Percentiles rank a stretch among this genome's conserved stretches.
phyloP scores from a whole-genome alignment of 192 early-diverging fungal species.

The Coemansia sp. region DNA sequence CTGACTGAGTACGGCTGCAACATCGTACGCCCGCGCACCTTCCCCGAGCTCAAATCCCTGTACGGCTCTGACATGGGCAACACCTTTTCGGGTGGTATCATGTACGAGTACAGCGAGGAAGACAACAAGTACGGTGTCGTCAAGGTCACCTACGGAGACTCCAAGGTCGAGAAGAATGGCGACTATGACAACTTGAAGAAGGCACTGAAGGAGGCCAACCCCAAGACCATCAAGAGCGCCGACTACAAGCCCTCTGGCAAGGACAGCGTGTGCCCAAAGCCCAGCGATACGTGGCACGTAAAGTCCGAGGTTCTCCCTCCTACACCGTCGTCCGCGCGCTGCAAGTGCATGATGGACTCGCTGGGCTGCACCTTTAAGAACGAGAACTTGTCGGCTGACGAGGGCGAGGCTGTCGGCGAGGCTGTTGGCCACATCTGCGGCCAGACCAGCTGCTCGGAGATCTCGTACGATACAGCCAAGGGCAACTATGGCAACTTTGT shows the following conservation, averaged over 20 bases:
- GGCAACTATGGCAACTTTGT: constrained; percentile 50
- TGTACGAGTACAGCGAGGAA: constrained; percentile 76
- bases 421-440: constrained; percentile 45
- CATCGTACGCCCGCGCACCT: constrained; percentile 63
- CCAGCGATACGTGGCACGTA: constrained; percentile 58
- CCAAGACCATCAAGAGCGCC: constrained; percentile 63
- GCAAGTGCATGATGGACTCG: constrained; percentile 66
- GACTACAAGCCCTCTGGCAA: constrained; percentile 47
- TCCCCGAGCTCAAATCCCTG: constrained; percentile 67
- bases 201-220: constrained; percentile 48
- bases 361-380: constrained; percentile 57
- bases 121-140: constrained; percentile 74
- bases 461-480: constrained; percentile 42
- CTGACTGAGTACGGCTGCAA: constrained; percentile 80
- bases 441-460: constrained; percentile 38
- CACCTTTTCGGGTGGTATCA: constrained; percentile 69
- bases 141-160: constrained; percentile 55
- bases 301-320: constrained; percentile 59
- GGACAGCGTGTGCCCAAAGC: constrained; percentile 58
- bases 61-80: constrained; percentile 68
- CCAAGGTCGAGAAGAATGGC: constrained; percentile 43
- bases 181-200: constrained; percentile 66
- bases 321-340: constrained; percentile 63
- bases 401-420: constrained; percentile 41
- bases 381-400: constrained; percentile 24